A percentile compares a stretch with the other conserved stretches of the same genome.
These are phyloP conservation scores for Flaveria bidentis DNA, from an alignment of 129 eudicot genomes.

Conservation along the genomic window DNA sequence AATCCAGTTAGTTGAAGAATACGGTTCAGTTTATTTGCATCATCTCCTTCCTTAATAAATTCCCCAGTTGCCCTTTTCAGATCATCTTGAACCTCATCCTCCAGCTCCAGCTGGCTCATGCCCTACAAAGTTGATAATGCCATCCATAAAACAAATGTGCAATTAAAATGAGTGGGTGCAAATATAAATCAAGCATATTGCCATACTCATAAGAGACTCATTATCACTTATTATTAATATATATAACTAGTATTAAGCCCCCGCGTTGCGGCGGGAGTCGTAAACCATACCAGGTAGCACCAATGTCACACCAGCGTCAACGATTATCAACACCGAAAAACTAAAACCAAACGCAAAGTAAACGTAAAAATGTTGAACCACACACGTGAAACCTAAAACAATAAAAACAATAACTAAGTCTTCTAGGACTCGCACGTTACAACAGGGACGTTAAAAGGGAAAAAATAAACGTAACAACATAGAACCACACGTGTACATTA, in stretches of 20 bases:
- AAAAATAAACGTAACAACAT: no score
- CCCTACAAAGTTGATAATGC: constrained; percentile 48
- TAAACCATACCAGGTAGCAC: no score
- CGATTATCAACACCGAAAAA: no score
- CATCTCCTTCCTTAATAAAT: constrained; percentile 79
- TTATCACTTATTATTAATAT: not conserved
- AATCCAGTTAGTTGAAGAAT: constrained; percentile 96
- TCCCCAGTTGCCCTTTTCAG: constrained; percentile 97
- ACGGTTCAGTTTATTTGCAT: constrained; percentile 86
- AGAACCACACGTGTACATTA: no score
- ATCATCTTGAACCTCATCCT: constrained; percentile 96
- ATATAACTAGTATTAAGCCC: not conserved
- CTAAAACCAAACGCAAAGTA: no score
- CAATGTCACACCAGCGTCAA: no score
- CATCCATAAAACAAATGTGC: not conserved
- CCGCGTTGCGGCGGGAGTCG: no score
- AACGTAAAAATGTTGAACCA: no score
- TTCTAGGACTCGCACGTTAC: no score
- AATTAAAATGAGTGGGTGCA: not conserved
- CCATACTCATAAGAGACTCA: not conserved
- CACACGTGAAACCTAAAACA: no score
- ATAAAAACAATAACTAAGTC: no score
- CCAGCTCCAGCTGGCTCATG: constrained; percentile 96
- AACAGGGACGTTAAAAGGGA: no score
- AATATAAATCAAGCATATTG: constrained; percentile 22